A percentile compares a stretch with the other conserved stretches of the same genome.
These are phyloP conservation scores for Adansonia rubrostipa DNA, from an alignment of 441 rosid species.

Conservation along the genomic window DNA sequence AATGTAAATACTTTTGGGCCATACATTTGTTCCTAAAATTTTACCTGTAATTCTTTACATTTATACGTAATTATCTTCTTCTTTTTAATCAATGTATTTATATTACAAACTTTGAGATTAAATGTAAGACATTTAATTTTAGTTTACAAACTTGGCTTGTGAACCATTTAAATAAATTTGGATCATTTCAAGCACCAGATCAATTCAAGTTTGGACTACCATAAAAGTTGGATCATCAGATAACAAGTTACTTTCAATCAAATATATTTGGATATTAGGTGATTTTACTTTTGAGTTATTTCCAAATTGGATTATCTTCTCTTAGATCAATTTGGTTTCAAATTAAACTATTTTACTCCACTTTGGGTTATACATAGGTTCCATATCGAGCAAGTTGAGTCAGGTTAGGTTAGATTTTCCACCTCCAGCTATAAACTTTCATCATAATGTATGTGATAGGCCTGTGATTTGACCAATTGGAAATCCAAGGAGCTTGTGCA, in stretches of 20 bases:
- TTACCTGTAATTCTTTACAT: not conserved
- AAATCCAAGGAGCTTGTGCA: not conserved
- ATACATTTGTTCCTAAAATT: not conserved
- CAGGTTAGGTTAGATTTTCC: not conserved
- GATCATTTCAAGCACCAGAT: not conserved
- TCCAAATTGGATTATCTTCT: not conserved
- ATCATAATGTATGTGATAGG: not conserved
- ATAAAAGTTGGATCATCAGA: no score
- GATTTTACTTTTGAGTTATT: not conserved
- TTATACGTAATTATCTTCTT: not conserved
- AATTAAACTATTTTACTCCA: not conserved
- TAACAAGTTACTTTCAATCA: not conserved
- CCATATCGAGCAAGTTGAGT: not conserved
- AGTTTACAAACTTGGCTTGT: not conserved
- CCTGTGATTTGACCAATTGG: not conserved
- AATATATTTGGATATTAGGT: not conserved
- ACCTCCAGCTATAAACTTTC: not conserved
- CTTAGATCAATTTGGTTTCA: not conserved
- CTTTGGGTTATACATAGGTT: not conserved
- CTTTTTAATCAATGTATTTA: not conserved
- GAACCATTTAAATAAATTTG: not conserved
- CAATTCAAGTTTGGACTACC: not conserved
- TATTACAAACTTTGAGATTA: slow-evolving; percentile 6
- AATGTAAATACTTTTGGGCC: not conserved
- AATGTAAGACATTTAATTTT: slow-evolving; percentile 2